Conservation (phyloP, 495 filamentous ascomycete genomes). For the Lineolata rhizophorae region DNA sequence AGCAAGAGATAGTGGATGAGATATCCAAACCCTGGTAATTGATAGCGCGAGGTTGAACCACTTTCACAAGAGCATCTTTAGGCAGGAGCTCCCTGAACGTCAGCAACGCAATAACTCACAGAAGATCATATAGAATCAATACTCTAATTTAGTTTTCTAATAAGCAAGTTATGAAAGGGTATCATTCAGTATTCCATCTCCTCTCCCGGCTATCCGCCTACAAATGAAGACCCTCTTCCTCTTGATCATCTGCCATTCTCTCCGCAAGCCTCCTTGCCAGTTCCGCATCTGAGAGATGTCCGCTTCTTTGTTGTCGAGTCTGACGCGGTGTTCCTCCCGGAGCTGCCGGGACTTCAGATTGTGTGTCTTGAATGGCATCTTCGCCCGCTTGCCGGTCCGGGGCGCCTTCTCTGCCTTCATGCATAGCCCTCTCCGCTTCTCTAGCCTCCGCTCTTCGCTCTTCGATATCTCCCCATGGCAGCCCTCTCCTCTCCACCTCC, state of each 20-base stretch:
- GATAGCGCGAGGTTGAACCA: no score
- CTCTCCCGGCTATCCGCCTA: not conserved
- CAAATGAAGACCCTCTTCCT: slow-evolving; percentile 7
- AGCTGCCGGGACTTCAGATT: not conserved
- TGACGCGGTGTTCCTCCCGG: not conserved
- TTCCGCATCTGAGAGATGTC: slow-evolving; percentile 13
- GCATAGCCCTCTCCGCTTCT: slow-evolving; percentile 14
- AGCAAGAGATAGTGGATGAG: no score
- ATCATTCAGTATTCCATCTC: no score
- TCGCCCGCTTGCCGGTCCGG: slow-evolving; percentile 2
- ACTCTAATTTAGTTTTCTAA: no score
- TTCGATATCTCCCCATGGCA: slow-evolving; percentile 32
- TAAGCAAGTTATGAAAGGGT: no score
- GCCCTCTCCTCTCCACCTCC: slow-evolving; percentile 58
- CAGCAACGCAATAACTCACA: no score
- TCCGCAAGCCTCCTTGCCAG: slow-evolving; percentile 9
- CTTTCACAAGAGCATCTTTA: no score
- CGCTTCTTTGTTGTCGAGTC: no score
- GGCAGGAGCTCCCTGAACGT: no score
- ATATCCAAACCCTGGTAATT: no score
- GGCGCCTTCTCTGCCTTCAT: slow-evolving; percentile 6
- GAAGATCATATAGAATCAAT: no score
- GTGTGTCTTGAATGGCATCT: not conserved
- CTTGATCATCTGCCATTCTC: slow-evolving; percentile 7
- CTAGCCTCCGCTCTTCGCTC: slow-evolving; percentile 1